Evolutionary conservation across 257 asterid genomes (phyloP).

Genomic region (Fraxinus pennsylvanica): DNA sequence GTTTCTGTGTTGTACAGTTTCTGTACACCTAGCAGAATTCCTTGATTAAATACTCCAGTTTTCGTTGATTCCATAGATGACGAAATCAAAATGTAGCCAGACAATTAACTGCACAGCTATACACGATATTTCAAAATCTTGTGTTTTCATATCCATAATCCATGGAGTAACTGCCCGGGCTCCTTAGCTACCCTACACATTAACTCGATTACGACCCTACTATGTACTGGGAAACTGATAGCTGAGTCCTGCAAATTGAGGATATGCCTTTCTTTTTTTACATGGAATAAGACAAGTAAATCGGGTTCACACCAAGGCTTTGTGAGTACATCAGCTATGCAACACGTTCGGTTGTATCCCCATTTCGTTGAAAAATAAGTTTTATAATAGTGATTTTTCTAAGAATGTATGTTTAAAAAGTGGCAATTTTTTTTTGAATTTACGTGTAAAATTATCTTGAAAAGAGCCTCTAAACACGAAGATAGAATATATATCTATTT

Average conservation of each 20-base stretch:
- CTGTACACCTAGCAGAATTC: too few relatives aligned
- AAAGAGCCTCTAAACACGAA: too few relatives aligned
- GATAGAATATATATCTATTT: too few relatives aligned
- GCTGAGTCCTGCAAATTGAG: not conserved
- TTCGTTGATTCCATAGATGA: too few relatives aligned
- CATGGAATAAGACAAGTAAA: not conserved
- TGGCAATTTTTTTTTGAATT: too few relatives aligned
- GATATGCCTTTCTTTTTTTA: not conserved
- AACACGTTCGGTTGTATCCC: not conserved
- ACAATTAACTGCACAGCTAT: not conserved
- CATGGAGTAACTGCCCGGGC: not conserved
- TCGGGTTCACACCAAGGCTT: not conserved
- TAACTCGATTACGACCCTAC: not conserved
- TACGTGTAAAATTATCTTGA: too few relatives aligned
- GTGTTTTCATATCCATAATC: not conserved
- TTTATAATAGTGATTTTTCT: too few relatives aligned
- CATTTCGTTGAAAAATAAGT: too few relatives aligned
- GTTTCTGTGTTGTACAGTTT: too few relatives aligned
- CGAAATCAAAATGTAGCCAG: not conserved
- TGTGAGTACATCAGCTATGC: not conserved
- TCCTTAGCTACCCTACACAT: not conserved
- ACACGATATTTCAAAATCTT: not conserved
- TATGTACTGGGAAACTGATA: not conserved
- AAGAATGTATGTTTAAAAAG: too few relatives aligned
- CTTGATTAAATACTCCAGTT: too few relatives aligned